A percentile compares a stretch with the other conserved stretches of the same genome.
Conservation (phyloP, 129 eudicot species). For the Saposhnikovia divaricata region DNA sequence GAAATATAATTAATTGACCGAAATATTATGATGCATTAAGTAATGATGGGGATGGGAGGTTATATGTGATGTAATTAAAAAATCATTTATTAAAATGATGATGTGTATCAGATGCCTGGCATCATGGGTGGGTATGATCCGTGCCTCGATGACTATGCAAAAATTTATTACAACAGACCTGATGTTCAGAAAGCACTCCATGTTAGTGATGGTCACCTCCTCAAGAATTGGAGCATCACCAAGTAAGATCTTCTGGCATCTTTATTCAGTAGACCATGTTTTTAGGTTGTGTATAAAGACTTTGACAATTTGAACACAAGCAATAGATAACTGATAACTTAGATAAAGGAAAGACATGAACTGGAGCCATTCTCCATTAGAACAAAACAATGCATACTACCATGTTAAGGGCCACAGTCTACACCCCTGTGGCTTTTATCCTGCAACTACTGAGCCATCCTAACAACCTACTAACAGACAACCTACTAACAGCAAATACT, state of each 20-base stretch:
- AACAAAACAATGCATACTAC: no score
- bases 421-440: no score
- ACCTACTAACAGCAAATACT: no score
- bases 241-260: conserved; percentile 42
- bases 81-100: background rate
- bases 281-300: background rate
- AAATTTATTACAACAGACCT: conserved; percentile 61
- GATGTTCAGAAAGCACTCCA: conserved; percentile 92
- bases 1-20: background rate
- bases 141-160: conserved; percentile 82
- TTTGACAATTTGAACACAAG: no score
- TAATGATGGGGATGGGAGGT: background rate
- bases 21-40: background rate
- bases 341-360: no score
- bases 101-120: conserved; percentile 58
- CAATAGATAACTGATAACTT: no score
- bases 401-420: no score
- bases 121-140: conserved; percentile 89
- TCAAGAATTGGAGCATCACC: conserved; percentile 87
- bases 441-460: no score
- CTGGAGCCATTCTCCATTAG: no score
- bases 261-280: background rate
- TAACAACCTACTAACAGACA: no score
- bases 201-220: conserved; percentile 50
- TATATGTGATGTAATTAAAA: background rate